These are phyloP conservation scores for Ambrosiella cleistominuta DNA, from an alignment of 2,329 filamentous ascomycete genomes.

Conservation along the genomic window DNA sequence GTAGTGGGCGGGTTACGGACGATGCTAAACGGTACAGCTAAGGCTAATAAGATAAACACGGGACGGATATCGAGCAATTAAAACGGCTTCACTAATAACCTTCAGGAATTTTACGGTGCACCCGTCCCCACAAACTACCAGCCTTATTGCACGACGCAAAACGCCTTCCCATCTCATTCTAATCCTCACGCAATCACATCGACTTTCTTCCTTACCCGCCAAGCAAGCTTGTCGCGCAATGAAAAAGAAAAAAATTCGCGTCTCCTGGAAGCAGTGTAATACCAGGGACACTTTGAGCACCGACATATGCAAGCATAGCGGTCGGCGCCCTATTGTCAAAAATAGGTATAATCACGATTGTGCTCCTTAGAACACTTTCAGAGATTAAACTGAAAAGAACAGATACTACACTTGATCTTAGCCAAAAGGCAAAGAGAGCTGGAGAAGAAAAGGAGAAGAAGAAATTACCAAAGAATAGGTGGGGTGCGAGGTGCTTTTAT, in stretches of 20 bases:
- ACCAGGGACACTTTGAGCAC: slow-evolving; percentile 20
- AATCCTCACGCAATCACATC: no score
- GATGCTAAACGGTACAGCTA: no score
- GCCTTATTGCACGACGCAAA: no score
- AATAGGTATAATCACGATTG: slow-evolving; percentile 73
- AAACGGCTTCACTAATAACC: no score
- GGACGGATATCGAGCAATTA: no score
- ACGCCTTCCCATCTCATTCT: no score
- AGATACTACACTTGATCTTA: slow-evolving; percentile 95
- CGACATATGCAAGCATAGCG: slow-evolving; percentile 13
- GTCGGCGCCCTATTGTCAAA: slow-evolving; percentile 18
- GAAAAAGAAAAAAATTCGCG: slow-evolving; percentile 24
- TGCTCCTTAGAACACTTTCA: slow-evolving; percentile 62
- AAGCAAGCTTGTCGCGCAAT: slow-evolving; percentile 23
- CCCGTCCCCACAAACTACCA: no score
- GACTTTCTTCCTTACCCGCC: slow-evolving; percentile 16
- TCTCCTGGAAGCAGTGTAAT: slow-evolving; percentile 29
- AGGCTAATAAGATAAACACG: no score
- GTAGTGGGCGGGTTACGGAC: no score
- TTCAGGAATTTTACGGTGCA: no score
- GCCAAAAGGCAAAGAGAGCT: slow-evolving; percentile 32
- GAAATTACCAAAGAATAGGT: slow-evolving; percentile 63
- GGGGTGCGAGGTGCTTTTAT: slow-evolving; percentile 30
- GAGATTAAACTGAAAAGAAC: slow-evolving; percentile 97
- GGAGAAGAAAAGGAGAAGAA: slow-evolving; percentile 34